phyloP scores from a whole-genome alignment of 371 early-diverging fungal genomes.

The Thermomucor indicae-seudaticae region DNA sequence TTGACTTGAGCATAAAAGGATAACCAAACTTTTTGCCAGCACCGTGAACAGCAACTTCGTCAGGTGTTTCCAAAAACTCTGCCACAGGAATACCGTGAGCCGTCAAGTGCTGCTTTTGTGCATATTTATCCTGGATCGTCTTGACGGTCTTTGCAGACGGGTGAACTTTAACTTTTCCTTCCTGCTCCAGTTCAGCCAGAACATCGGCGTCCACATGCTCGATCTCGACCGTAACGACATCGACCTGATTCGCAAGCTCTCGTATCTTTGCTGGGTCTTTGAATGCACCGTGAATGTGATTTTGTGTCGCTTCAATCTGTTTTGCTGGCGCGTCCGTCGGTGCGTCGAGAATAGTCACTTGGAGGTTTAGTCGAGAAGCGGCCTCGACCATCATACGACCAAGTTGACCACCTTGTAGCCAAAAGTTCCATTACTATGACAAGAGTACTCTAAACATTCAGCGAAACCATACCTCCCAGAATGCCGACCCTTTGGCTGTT shows the following conservation, averaged over 20 bases:
- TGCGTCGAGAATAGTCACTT: conserved; percentile 80
- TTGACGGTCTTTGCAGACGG: conserved; percentile 81
- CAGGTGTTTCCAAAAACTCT: conserved; percentile 58
- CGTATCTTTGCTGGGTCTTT: conserved; percentile 70
- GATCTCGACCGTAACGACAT: conserved; percentile 93
- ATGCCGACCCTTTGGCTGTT: conserved; percentile 61
- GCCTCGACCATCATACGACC: conserved; percentile 97
- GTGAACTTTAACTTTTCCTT: conserved; percentile 47
- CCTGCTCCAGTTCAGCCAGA: conserved; percentile 60
- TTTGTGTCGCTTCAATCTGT: conserved; percentile 69
- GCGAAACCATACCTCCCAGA: conserved; percentile 51
- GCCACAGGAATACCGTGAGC: conserved; percentile 68
- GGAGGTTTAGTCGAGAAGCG: conserved; percentile 83
- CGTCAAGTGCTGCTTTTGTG: conserved; percentile 78
- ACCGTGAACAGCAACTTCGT: conserved; percentile 40
- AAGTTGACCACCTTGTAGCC: conserved; percentile 82
- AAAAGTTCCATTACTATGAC: too few species aligned
- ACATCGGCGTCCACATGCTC: conserved; percentile 90
- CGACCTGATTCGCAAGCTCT: conserved; percentile 68
- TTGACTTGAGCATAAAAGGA: conserved; percentile 93
- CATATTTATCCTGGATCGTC: conserved; percentile 93
- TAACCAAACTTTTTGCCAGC: conserved; percentile 74
- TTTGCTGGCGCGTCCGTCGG: conserved; percentile 77
- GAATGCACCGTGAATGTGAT: conserved; percentile 80
- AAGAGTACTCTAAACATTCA: neutral